Evolutionary conservation across 2,329 filamentous ascomycete genomes (phyloP).

Genomic region (Pestalotiopsis sp.): DNA sequence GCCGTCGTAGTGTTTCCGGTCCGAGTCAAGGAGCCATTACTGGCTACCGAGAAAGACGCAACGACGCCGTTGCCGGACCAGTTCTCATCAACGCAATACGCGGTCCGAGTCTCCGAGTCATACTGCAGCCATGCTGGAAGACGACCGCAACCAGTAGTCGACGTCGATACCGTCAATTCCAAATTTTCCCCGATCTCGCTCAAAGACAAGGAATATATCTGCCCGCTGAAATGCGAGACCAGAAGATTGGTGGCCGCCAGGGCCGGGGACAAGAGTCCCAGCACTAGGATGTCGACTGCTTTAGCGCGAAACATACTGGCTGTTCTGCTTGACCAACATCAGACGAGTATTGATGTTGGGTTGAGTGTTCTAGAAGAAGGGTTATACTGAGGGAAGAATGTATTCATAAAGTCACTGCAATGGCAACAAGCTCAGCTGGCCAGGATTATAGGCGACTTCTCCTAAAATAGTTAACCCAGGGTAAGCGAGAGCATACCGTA

Average conservation of each 20-base stretch:
- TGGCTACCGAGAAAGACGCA: constrained; percentile 34
- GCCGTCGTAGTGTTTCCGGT: constrained; percentile 32
- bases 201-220: constrained; percentile 38
- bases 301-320: background rate
- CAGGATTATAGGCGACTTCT: background rate
- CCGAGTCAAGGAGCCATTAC: constrained; percentile 33
- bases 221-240: constrained; percentile 42
- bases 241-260: constrained; percentile 34
- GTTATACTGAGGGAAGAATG: background rate
- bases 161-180: constrained; percentile 30
- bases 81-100: constrained; percentile 42
- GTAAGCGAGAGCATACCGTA: background rate
- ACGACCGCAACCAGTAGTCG: constrained; percentile 33
- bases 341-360: background rate
- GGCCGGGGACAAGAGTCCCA: background rate
- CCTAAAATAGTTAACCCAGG: background rate
- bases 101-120: constrained; percentile 30
- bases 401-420: background rate
- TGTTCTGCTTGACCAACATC: background rate
- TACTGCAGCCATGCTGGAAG: constrained; percentile 42
- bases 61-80: constrained; percentile 37
- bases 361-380: background rate
- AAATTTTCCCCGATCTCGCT: constrained; percentile 24
- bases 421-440: background rate
- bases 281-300: background rate